Evolutionary conservation across 1,284 basidiomycete genomes (phyloP), one percentile per base, ranked within the genome.

Genomic region (Xerocomus nothofagi): DNA sequence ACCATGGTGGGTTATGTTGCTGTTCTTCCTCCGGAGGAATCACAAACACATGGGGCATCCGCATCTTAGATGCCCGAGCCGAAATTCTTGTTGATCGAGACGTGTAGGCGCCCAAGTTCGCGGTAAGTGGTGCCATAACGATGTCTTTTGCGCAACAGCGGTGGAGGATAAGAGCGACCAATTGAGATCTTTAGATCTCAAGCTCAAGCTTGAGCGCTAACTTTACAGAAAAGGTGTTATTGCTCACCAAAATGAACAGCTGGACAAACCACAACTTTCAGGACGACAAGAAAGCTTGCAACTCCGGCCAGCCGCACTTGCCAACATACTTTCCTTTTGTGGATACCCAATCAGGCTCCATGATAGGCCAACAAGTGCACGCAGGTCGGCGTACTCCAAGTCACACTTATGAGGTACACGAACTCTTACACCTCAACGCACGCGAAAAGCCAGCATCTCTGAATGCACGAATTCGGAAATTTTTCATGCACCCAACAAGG

Each of bases 1-100:
- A 83, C 75, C 78, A 86, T 8, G 84, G 75, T 8, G 81, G 81
- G 11, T 70, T 74, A 17, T 70, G 62, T 23, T 71, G 66, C 39
- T 80, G 71, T 59, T 88, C 85, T 63, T 88, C 86, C 60, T 83
- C 86, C 24, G 86, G 86, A 11, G 86, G 86, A 34, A 80, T 73
- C 29, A 88, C 79, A 57, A 84, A 81, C 48, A 88, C 82, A 56
- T 81, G 76, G 12, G 83, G 85, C 70, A 84, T 74, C 31, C 71
- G 67, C 26, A 71, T 53, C 37, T 56, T 57, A 23, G 60, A 57
- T 8, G 53, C 37, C n/a, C 30, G 39, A 1, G 39, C 12, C n/a
- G 26, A 27, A 8, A 46, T 33, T 42, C 49, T 40, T 26, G 52
- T 54, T 9, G 54, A 54, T 51, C 51, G 62, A 37, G 56, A 51